Base-by-base conservation (phyloP, 345 rosid genomes). In the Eucalyptus microcorys region DNA sequence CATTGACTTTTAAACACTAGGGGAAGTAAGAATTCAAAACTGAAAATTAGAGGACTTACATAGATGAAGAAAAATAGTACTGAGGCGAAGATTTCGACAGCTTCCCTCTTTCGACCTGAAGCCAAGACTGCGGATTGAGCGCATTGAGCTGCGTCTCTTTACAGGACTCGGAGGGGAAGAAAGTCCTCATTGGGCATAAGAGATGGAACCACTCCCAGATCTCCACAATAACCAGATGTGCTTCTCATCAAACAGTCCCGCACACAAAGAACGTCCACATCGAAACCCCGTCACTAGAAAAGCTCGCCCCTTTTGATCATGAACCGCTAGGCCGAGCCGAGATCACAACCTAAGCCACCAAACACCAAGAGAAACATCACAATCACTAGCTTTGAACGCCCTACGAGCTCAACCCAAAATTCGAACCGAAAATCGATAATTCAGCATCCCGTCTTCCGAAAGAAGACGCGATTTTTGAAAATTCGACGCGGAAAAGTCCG, bases 41-140 rank as follows among this genome's bases (percentile, higher is more conserved):
- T 52, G 45, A 88, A 43, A 64, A 87, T 32, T 76, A 32, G 8
- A 88, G 84, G 53, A 48, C 99, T 95, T 92, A 97, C 99, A 94
- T 93, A 86, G 99, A 98, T 83, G 98, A 95, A 90, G 90, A 79
- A 76, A 96, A 93, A 53, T 93, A 88, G 48, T 89, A 81, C 66
- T 92, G 93, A 32, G 95, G 90, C 40, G 96, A 92, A 11, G 93
- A 81, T 89, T 95, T 95, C 66, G 94, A 90, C 86, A 93, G 93
- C 91, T 97, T 98, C 91, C 99, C 99, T 92, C 99, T 95, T 91
- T 98, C 99, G 89, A 97, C 99, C 93, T 98, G 99, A 88, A 97
- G 99, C 99, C 99, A 98, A 86, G 99, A 96, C 93, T 98, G 99
- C 11, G 99, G 99, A 96, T 98, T 98, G 71, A 96, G 91, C 4